These are phyloP conservation scores for Primulina huaijiensis DNA, from an alignment of 257 asterid species.

Conservation along the genomic window DNA sequence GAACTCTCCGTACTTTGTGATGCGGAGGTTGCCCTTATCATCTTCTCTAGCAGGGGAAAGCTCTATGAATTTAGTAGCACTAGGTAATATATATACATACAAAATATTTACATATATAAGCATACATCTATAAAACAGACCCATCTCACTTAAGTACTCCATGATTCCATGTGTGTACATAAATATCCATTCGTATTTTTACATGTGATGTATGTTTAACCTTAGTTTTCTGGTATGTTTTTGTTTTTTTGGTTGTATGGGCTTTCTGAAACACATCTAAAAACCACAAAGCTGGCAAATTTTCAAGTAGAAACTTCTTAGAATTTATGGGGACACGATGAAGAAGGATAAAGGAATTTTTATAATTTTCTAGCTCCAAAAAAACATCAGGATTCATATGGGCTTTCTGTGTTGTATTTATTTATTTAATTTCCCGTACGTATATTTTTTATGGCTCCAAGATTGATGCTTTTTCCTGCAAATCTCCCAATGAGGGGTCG, in stretches of 20 bases:
- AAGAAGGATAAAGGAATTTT: no score
- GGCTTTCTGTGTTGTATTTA: neutral
- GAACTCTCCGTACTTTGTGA: constrained; percentile 94
- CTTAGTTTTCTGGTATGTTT: constrained; percentile 11
- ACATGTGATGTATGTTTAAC: constrained; percentile 8
- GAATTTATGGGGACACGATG: neutral
- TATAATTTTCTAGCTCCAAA: no score
- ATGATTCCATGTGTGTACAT: neutral
- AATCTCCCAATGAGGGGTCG: constrained; percentile 41
- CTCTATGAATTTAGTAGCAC: constrained; percentile 84
- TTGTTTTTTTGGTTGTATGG: neutral
- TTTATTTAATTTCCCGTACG: neutral
- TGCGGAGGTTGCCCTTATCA: constrained; percentile 95
- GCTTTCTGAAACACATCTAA: neutral
- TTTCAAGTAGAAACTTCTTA: neutral
- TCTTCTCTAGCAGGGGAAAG: constrained; percentile 90
- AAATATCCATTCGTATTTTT: neutral
- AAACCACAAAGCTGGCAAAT: neutral
- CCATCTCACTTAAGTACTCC: neutral
- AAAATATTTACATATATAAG: no score
- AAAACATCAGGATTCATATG: no score
- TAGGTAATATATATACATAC: constrained; percentile 34
- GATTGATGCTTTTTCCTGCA: constrained; percentile 24
- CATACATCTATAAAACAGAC: neutral
- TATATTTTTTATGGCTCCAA: constrained; percentile 22